Conservation (phyloP, 306 rosid genomes). For the Acacia confusa region DNA sequence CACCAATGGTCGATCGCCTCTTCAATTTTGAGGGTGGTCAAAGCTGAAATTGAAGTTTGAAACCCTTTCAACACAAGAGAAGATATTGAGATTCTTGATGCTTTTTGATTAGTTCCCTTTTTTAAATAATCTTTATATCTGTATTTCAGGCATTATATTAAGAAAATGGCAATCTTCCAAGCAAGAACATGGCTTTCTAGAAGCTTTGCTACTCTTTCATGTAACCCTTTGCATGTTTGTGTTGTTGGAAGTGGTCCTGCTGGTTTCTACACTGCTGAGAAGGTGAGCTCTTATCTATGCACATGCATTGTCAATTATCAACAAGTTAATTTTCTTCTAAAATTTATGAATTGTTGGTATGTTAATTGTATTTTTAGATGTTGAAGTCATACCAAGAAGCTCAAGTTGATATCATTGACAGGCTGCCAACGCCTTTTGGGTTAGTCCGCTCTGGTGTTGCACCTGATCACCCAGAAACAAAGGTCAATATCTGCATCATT, state of each 20-base stretch:
- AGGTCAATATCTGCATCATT: constrained; percentile 46
- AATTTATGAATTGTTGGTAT: not conserved
- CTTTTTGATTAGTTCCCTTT: not conserved
- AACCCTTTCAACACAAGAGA: not conserved
- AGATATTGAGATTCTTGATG: not conserved
- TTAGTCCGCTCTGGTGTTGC: constrained; percentile 93
- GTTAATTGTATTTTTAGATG: constrained; percentile 47
- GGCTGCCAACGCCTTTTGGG: constrained; percentile 87
- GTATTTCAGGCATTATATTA: constrained; percentile 2
- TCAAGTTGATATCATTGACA: constrained; percentile 79
- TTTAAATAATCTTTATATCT: not conserved
- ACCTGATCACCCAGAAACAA: constrained; percentile 97
- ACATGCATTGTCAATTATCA: not conserved
- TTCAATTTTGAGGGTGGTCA: not conserved
- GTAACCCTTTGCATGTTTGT: constrained; percentile 62
- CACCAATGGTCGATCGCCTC: not conserved
- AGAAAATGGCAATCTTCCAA: constrained; percentile 38
- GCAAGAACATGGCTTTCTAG: constrained; percentile 47
- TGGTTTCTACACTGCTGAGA: constrained; percentile 89
- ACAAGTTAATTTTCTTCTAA: not conserved
- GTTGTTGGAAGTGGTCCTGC: constrained; percentile 97
- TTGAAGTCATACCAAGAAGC: constrained; percentile 68
- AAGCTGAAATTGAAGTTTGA: not conserved
- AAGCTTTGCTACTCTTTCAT: constrained; percentile 54
- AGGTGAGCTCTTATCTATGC: constrained; percentile 38